Percentiles rank a stretch among this genome's conserved stretches.
Evolutionary conservation across 2,329 filamentous ascomycete genomes (phyloP).

Genomic region (Hymenoscyphus infarciens): DNA sequence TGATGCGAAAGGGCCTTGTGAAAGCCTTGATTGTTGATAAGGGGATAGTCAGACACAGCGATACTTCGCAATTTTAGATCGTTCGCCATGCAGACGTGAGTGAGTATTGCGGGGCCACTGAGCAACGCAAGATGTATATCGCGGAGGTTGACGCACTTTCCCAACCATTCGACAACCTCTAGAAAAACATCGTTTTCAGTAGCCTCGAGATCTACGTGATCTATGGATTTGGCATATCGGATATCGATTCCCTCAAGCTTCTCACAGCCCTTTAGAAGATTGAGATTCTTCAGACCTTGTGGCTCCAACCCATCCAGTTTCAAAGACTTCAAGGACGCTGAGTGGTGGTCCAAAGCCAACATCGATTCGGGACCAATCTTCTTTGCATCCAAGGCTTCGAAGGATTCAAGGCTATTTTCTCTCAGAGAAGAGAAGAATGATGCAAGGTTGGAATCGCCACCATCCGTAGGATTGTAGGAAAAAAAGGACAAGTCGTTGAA

Average conservation of each 20-base stretch:
- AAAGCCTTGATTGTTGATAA: slow-evolving; percentile 48
- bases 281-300: slow-evolving; percentile 47
- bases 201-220: slow-evolving; percentile 44
- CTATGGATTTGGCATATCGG: slow-evolving; percentile 39
- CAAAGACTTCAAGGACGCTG: slow-evolving; percentile 51
- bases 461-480: slow-evolving; percentile 35
- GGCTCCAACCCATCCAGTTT: slow-evolving; percentile 46
- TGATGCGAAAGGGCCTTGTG: slow-evolving; percentile 51
- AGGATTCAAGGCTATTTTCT: slow-evolving; percentile 53
- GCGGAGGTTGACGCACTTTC: slow-evolving; percentile 48
- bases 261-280: slow-evolving; percentile 46
- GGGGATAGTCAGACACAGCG: slow-evolving; percentile 46
- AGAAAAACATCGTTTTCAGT: slow-evolving; percentile 50
- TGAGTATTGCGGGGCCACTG: slow-evolving; percentile 50
- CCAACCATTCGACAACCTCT: slow-evolving; percentile 52
- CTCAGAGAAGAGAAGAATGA: slow-evolving; percentile 54
- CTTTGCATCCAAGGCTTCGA: slow-evolving; percentile 56
- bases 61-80: slow-evolving; percentile 46
- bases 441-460: slow-evolving; percentile 52
- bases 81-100: slow-evolving; percentile 45
- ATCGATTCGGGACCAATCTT: slow-evolving; percentile 53
- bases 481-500: slow-evolving; percentile 60
- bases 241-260: slow-evolving; percentile 47
- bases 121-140: slow-evolving; percentile 50
- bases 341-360: slow-evolving; percentile 48